Base-by-base conservation (phyloP, 805 yeast species). In the Kodamaea kakaduensis region DNA sequence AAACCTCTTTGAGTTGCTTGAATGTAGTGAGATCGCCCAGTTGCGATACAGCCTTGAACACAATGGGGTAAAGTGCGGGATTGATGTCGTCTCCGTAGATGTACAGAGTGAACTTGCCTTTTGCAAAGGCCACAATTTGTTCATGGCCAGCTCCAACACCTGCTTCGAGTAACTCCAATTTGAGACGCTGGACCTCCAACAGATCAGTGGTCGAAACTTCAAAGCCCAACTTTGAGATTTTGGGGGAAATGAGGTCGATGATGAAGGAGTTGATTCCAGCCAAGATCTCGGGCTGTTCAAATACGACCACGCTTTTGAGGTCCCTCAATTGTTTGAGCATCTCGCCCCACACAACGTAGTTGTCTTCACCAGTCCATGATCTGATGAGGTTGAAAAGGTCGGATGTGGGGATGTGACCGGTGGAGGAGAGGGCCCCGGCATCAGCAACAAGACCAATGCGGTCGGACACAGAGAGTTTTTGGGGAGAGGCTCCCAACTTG, bases 371-470 rank as follows among this genome's bases (percentile, higher is more conserved):
- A 25, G 72, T 69, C 85, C 87, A 79, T 10, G 71, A 64, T 36
- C 73, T 68, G 25, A 81, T 70, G 52, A 82, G 72, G 42, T 67
- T 63, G 46, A 82, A 71, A 51, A 81, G 70, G 47, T 71, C 77
- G 3, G 77, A 64, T 22, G 88, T 75, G 16, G 79, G 66, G 36
- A 81, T 74, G 48, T 73, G 72, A 19, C 93, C 93, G 13, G 90
- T 77, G 17, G 78, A 63, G 4, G 90, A 77, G 46, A 83, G 68
- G 6, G 86, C 74, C 33, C 73, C 77, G 12, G 84, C 84, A 61
- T 84, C 94, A n/a, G 89, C 83, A 31, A 84, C 82, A 47, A 82
- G 69, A 27, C 89, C 90, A 37, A 81, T 77, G 58, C 86, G 77
- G 58, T 84, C 94, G 55, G 81, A 84, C 34, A 80, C 82, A 6